Conservation (phyloP, 805 yeast genomes). For the Saturnispora sekii region DNA sequence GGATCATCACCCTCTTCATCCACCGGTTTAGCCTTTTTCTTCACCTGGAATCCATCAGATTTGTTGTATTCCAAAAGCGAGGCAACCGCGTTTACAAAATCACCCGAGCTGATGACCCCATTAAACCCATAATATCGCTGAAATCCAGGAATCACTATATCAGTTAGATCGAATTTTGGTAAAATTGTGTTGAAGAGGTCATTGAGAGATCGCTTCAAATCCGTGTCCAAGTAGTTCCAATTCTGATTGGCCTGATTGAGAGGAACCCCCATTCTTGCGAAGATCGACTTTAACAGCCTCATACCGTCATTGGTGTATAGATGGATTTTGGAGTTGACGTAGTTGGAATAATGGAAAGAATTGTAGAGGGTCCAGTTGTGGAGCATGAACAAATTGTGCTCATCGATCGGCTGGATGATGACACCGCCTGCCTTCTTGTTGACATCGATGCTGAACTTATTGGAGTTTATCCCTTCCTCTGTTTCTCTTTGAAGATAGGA, state of each 20-base stretch:
- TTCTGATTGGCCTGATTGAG: slow-evolving; percentile 80
- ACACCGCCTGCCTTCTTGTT: slow-evolving; percentile 26
- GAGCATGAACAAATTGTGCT: slow-evolving; percentile 74
- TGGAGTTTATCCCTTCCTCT: neutral
- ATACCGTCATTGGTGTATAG: slow-evolving; percentile 91
- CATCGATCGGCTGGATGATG: slow-evolving; percentile 59
- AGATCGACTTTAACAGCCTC: slow-evolving; percentile 76
- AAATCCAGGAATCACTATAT: slow-evolving; percentile 77
- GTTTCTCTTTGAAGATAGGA: slow-evolving; percentile 4
- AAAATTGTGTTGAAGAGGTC: slow-evolving; percentile 60
- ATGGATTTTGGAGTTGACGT: slow-evolving; percentile 76
- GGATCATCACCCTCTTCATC: slow-evolving; percentile 1
- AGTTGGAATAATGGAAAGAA: slow-evolving; percentile 82
- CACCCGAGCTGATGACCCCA: slow-evolving; percentile 85
- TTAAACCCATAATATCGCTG: slow-evolving; percentile 78
- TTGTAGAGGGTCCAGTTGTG: slow-evolving; percentile 93
- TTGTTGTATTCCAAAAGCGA: slow-evolving; percentile 68
- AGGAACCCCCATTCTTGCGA: slow-evolving; percentile 95
- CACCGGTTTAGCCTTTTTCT: slow-evolving; percentile 8
- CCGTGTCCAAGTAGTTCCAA: slow-evolving; percentile 85
- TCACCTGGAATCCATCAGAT: slow-evolving; percentile 19
- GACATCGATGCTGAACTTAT: slow-evolving; percentile 13
- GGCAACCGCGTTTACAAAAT: slow-evolving; percentile 79
- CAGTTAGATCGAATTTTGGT: slow-evolving; percentile 71
- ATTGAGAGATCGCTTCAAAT: slow-evolving; percentile 64